Evolutionary conservation across 2,329 filamentous ascomycete species (phyloP).

Genomic region (Sclerotinia minor): DNA sequence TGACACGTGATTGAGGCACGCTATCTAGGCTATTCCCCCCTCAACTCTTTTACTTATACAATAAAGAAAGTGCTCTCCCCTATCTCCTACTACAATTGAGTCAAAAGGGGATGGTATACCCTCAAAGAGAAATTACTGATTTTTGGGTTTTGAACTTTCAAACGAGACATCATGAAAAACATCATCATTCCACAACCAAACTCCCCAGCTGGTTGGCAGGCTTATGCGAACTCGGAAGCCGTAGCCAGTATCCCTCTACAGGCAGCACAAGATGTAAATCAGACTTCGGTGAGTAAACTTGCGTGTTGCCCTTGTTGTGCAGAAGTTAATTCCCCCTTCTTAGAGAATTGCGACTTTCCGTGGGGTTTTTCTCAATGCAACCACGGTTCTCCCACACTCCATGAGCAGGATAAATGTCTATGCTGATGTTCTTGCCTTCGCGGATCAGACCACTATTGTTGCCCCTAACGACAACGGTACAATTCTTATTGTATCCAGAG

Average conservation of each 20-base stretch:
- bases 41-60: background rate
- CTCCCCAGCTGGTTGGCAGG: conserved; percentile 12
- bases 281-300: conserved; percentile 2
- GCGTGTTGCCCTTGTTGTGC: too few species aligned
- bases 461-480: conserved; percentile 3
- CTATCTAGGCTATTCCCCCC: background rate
- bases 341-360: conserved; percentile 10
- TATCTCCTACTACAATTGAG: too few species aligned
- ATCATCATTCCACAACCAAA: conserved; percentile 6
- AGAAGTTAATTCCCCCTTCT: background rate
- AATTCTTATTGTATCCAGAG: background rate
- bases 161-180: background rate
- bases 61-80: too few species aligned
- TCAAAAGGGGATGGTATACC: background rate
- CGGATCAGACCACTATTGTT: conserved; percentile 1
- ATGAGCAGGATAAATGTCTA: conserved; percentile 13
- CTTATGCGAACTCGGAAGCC: conserved; percentile 1
- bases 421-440: conserved; percentile 1
- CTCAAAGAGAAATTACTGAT: background rate
- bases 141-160: background rate
- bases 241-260: conserved; percentile 15
- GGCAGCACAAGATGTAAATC: conserved; percentile 1
- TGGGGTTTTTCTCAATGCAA: background rate
- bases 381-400: conserved; percentile 4
- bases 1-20: background rate